These are phyloP conservation scores for Inga laurina DNA, from an alignment of 306 rosid species.

Conservation along the genomic window DNA sequence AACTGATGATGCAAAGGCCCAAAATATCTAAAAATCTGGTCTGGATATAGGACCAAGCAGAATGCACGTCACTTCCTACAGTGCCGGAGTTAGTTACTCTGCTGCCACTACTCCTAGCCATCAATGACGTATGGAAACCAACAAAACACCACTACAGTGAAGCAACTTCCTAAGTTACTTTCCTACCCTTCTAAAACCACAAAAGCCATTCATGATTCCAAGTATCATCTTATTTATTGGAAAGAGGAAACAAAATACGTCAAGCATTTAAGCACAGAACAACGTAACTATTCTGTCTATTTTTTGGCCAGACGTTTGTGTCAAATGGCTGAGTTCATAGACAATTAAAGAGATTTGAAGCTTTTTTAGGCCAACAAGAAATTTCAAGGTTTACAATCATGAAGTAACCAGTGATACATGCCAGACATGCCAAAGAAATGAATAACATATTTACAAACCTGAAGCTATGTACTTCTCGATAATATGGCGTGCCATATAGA, in stretches of 20 bases:
- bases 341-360: background rate
- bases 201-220: slow-evolving; percentile 1
- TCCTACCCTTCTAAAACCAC: background rate
- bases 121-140: background rate
- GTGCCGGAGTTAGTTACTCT: background rate
- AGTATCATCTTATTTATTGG: slow-evolving; percentile 23
- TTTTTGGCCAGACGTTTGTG: background rate
- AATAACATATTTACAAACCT: slow-evolving; percentile 50
- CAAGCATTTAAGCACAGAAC: slow-evolving; percentile 3
- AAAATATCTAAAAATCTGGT: background rate
- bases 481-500: slow-evolving; percentile 95
- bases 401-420: background rate
- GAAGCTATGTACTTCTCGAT: slow-evolving; percentile 84
- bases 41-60: background rate
- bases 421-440: background rate
- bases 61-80: background rate
- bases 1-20: background rate
- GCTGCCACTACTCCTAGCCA: background rate
- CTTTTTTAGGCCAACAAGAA: background rate
- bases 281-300: background rate
- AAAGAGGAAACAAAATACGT: background rate
- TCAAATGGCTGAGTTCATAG: slow-evolving; percentile 14
- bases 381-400: background rate
- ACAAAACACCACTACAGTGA: background rate
- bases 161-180: background rate